These are phyloP conservation scores for Dalbergia oliveri DNA, from an alignment of 306 rosid genomes.

Conservation along the genomic window DNA sequence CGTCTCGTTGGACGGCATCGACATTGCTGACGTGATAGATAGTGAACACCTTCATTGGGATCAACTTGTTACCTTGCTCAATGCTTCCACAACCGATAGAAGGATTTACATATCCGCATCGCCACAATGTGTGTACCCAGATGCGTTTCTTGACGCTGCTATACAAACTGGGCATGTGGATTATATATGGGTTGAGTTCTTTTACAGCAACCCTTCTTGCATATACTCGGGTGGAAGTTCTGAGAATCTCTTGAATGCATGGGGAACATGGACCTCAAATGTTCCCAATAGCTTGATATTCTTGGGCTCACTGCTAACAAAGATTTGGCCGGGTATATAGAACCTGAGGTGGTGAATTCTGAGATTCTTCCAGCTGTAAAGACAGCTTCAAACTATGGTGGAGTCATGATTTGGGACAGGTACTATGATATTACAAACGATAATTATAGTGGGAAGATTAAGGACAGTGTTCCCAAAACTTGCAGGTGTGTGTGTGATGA, in stretches of 20 bases:
- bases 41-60: constrained; percentile 41
- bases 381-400: constrained; percentile 15
- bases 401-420: constrained; percentile 29
- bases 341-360: not conserved
- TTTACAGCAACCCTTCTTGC: constrained; percentile 49
- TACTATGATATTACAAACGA: not conserved
- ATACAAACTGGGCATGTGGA: no score
- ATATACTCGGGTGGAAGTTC: constrained; percentile 22
- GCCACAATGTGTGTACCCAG: no score
- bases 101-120: no score
- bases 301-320: not conserved
- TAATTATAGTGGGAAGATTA: not conserved
- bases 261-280: constrained; percentile 48
- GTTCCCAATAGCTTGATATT: not conserved
- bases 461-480: not conserved
- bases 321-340: not conserved
- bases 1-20: constrained; percentile 53
- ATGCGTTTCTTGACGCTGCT: no score
- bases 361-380: not conserved
- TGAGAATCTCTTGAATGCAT: constrained; percentile 31
- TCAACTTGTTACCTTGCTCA: constrained; percentile 31
- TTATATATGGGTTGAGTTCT: constrained; percentile 64
- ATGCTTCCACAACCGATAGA: no score
- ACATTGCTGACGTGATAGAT: no score
- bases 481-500: constrained; percentile 36